phyloP scores from a whole-genome alignment of 768 basidiomycete species.

The Boletellus ananas region DNA sequence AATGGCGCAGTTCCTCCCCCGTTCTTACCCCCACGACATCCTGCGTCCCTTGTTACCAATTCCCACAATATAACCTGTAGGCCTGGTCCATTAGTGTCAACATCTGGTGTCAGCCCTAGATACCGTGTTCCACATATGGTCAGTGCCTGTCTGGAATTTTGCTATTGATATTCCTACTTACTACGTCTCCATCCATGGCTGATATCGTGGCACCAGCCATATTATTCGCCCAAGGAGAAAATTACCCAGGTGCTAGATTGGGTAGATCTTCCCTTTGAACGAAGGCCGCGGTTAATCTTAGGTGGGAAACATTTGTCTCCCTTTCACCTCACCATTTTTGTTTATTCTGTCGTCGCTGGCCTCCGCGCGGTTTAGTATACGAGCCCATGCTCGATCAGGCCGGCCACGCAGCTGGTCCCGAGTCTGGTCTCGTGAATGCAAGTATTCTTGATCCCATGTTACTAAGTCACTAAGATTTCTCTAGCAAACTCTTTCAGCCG shows the following conservation, averaged over 20 bases:
- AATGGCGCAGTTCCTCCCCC: not conserved
- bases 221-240: constrained; percentile 41
- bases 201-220: not conserved
- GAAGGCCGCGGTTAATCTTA: constrained; percentile 70
- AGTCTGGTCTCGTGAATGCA: constrained; percentile 65
- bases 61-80: not conserved
- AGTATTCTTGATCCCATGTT: constrained; percentile 18
- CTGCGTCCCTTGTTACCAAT: not conserved
- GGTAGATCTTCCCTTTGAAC: constrained; percentile 61
- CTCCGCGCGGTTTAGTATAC: constrained; percentile 46
- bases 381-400: constrained; percentile 85
- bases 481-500: constrained; percentile 55
- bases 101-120: constrained; percentile 7
- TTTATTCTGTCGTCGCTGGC: not conserved
- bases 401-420: constrained; percentile 66
- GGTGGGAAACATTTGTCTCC: constrained; percentile 35
- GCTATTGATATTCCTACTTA: not conserved
- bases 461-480: constrained; percentile 2
- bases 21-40: not conserved
- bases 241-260: constrained; percentile 68
- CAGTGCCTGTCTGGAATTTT: constrained; percentile 1
- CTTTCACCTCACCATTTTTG: not conserved
- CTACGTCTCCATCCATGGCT: not conserved
- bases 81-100: constrained; percentile 12
- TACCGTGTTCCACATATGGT: constrained; percentile 18